phyloP scores from a whole-genome alignment of 78 protist species.

The Parvularia atlantis region DNA sequence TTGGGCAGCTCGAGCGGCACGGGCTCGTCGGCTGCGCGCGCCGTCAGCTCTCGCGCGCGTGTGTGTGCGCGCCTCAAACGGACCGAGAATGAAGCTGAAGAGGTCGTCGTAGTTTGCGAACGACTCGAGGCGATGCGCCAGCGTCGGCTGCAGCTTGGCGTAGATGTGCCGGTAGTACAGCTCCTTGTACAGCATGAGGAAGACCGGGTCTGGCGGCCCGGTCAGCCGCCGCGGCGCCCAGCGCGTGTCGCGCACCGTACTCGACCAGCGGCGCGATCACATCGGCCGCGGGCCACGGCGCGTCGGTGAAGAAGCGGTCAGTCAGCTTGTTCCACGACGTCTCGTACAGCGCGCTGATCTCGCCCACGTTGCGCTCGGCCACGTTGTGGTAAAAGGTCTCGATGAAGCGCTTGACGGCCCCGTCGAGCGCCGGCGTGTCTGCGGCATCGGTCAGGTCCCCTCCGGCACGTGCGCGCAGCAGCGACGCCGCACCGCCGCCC shows the following conservation, averaged over 20 bases:
- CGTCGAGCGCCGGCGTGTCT: too few species aligned
- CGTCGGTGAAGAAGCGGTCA: slow-evolving; percentile 13
- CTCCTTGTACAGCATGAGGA: slow-evolving; percentile 69
- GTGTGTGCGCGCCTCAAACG: too few species aligned
- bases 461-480: too few species aligned
- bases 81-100: slow-evolving; percentile 53
- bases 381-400: too few species aligned
- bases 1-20: slow-evolving; percentile 58
- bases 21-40: too few species aligned
- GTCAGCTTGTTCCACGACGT: slow-evolving; percentile 2
- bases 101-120: slow-evolving; percentile 69
- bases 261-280: background rate
- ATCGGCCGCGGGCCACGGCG: slow-evolving; percentile 16
- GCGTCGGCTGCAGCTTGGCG: slow-evolving; percentile 40
- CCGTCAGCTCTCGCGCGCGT: too few species aligned
- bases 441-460: too few species aligned
- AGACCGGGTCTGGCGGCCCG: slow-evolving; percentile 1
- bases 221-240: background rate
- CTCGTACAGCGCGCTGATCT: slow-evolving; percentile 9
- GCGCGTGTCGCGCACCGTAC: background rate
- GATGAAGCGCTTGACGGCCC: too few species aligned
- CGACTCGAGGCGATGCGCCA: slow-evolving; percentile 46
- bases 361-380: too few species aligned
- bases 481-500: too few species aligned
- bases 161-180: slow-evolving; percentile 83